Evolutionary conservation across 352 stramenopile species (phyloP).

Genomic region (Globisporangium mamillatum): DNA sequence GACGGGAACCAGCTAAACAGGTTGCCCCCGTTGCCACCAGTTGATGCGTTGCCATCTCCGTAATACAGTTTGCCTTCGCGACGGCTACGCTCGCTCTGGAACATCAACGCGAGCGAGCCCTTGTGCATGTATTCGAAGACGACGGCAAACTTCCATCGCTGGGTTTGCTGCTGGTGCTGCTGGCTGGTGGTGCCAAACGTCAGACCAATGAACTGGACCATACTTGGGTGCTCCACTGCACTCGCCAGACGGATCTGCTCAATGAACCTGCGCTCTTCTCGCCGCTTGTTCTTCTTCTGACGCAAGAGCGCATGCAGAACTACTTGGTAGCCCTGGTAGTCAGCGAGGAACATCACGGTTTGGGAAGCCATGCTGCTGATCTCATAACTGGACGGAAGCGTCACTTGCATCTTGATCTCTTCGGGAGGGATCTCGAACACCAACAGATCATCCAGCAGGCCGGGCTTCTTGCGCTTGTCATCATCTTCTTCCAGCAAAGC

Average conservation of each 20-base stretch:
- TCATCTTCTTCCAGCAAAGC: conserved; percentile 63
- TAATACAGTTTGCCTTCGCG: conserved; percentile 57
- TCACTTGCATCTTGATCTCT: conserved; percentile 51
- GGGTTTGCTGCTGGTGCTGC: conserved; percentile 13
- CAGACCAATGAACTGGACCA: conserved; percentile 81
- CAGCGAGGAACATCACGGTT: conserved; percentile 45
- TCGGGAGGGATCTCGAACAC: conserved; percentile 75
- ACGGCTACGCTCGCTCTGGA: conserved; percentile 48
- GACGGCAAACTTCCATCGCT: conserved; percentile 59
- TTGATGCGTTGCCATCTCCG: conserved; percentile 21
- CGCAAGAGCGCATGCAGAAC: conserved; percentile 59
- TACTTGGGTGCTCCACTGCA: conserved; percentile 54
- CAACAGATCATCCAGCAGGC: conserved; percentile 62
- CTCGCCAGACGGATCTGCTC: conserved; percentile 68
- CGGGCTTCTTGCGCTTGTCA: conserved; percentile 42
- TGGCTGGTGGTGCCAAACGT: conserved; percentile 48
- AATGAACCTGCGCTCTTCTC: conserved; percentile 52
- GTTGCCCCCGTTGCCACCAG: conserved; percentile 27
- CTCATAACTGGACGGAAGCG: conserved; percentile 16
- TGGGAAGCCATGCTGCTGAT: conserved; percentile 13
- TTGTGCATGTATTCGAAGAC: conserved; percentile 79
- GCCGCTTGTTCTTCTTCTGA: conserved; percentile 35
- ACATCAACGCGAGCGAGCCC: conserved; percentile 59
- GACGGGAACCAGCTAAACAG: conserved; percentile 59
- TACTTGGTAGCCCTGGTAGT: conserved; percentile 73